phyloP scores from a whole-genome alignment of 768 basidiomycete genomes.

The Rhodotorula toruloides region DNA sequence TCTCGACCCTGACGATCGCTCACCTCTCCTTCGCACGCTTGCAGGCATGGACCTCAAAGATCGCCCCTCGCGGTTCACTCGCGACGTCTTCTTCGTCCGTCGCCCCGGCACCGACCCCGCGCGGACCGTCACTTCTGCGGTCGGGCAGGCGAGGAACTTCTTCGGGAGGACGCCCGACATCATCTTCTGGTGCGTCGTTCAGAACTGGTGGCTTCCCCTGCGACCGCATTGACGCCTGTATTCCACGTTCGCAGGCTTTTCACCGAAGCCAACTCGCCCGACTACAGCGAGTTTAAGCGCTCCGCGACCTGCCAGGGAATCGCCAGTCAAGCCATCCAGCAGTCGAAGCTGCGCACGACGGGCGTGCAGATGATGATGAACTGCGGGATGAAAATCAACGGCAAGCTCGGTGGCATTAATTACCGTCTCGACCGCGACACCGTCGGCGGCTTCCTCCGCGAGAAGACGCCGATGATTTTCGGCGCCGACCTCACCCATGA shows the following conservation, averaged over 20 bases:
- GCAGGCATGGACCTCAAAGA: neutral
- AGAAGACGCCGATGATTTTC: constrained; percentile 8
- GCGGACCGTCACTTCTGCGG: neutral
- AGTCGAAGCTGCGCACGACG: neutral
- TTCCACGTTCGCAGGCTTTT: neutral
- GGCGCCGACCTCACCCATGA: constrained; percentile 24
- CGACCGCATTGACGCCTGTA: neutral
- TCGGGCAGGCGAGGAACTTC: too few species aligned
- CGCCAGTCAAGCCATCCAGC: constrained; percentile 13
- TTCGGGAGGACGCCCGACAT: neutral
- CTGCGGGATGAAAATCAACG: constrained; percentile 15
- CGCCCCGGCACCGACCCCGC: neutral
- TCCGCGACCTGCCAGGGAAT: neutral
- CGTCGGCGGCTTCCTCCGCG: neutral
- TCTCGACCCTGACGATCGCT: too few species aligned
- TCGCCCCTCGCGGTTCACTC: neutral
- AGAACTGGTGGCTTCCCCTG: neutral
- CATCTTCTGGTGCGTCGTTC: neutral
- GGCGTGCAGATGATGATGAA: constrained; percentile 15
- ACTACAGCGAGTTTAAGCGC: constrained; percentile 16
- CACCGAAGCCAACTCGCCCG: neutral
- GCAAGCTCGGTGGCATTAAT: constrained; percentile 2
- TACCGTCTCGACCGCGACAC: neutral
- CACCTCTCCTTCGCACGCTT: neutral
- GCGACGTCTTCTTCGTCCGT: neutral